Conservation (phyloP, 768 basidiomycete species). For the Cystofilobasidium ferigula region DNA sequence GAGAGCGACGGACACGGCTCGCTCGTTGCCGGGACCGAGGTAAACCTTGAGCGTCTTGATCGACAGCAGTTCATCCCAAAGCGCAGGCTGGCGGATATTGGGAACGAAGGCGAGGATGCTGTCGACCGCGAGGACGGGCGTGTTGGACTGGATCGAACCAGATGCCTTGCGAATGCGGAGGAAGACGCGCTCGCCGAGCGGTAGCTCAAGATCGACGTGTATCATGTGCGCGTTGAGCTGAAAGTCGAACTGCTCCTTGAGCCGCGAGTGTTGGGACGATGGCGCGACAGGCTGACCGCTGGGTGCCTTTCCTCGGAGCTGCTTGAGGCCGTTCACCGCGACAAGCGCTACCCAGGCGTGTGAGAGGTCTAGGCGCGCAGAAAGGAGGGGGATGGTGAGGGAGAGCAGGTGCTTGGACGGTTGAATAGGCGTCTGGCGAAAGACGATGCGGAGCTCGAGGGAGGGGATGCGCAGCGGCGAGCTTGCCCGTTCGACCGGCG, state of each 20-base stretch:
- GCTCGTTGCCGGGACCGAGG: constrained; percentile 35
- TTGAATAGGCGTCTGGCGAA: not conserved
- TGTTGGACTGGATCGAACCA: constrained; percentile 8
- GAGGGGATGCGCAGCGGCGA: not conserved
- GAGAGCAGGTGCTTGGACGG: constrained; percentile 1
- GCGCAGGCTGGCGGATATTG: constrained; percentile 41
- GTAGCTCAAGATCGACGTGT: constrained; percentile 32
- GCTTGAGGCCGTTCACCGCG: constrained; percentile 48
- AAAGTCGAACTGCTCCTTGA: constrained; percentile 40
- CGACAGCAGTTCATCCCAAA: constrained; percentile 66
- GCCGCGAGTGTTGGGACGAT: constrained; percentile 23
- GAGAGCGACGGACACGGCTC: constrained; percentile 46
- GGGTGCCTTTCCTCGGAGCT: constrained; percentile 36
- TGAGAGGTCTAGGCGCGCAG: constrained; percentile 42
- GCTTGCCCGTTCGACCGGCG: not conserved
- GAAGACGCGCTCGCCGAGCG: constrained; percentile 39
- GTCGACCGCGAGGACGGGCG: constrained; percentile 41
- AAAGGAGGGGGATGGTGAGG: constrained; percentile 1
- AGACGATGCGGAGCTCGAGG: not conserved
- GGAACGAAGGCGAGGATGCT: constrained; percentile 48
- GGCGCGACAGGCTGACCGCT: constrained; percentile 28
- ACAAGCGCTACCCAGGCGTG: constrained; percentile 62
- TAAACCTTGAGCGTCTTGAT: constrained; percentile 48
- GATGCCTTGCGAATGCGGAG: constrained; percentile 29
- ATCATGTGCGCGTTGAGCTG: not conserved